Evolutionary conservation across 163 green algal genomes (phyloP).

Genomic region (Scenedesmus sp.): DNA sequence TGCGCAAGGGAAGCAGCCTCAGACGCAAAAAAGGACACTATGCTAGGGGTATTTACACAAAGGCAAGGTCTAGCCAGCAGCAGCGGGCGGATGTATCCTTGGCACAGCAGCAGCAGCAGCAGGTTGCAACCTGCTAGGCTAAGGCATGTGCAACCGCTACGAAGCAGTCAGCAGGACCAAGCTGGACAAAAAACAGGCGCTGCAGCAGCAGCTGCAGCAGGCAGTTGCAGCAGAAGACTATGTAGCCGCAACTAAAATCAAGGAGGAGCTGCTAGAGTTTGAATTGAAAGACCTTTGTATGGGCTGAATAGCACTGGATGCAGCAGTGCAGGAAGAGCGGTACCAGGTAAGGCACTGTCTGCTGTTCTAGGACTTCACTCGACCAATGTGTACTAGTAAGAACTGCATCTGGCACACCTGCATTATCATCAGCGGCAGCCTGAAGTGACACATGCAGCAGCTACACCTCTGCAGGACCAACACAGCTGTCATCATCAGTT

Average conservation of each 20-base stretch:
- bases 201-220: conserved; percentile 18
- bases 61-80: background rate
- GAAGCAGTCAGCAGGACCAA: conserved; percentile 33
- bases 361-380: background rate
- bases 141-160: background rate
- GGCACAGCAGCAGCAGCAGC: conserved; percentile 18
- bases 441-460: background rate
- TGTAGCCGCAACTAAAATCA: conserved; percentile 38
- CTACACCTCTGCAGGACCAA: background rate
- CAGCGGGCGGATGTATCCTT: background rate
- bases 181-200: background rate
- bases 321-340: conserved; percentile 35
- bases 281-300: conserved; percentile 45
- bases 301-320: conserved; percentile 36
- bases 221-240: conserved; percentile 55
- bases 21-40: background rate
- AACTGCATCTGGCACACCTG: background rate
- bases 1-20: background rate
- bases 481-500: background rate
- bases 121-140: background rate
- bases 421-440: background rate
- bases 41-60: background rate
- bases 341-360: conserved; percentile 28
- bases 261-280: conserved; percentile 35
- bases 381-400: too few species aligned